Base-by-base conservation (phyloP, 2,329 filamentous ascomycete genomes). In the Penicillium oxalicum region DNA sequence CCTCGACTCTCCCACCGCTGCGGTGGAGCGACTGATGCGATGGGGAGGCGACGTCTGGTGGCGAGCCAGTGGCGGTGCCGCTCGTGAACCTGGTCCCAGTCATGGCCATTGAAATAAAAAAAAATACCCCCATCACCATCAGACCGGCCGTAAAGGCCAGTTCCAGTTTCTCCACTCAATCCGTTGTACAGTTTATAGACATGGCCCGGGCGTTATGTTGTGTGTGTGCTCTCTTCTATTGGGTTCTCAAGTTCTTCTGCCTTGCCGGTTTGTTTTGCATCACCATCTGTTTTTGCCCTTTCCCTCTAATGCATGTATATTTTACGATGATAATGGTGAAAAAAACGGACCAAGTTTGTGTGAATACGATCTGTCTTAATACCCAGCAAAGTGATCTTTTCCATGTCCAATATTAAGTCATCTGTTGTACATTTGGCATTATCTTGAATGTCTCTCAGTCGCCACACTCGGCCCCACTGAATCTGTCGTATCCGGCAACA, bases 21-120 rank as follows among this genome's bases (percentile, higher is more conserved):
- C 89, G 0, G 81, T 84, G 3, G 93, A 97, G 75, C 80, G 93
- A 44, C 71, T 90, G 52, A 82, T 96, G 65, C 77, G 90, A 62
- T 97, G 91, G 88, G 86, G 90, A 44, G 90, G 88, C 8, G 91
- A 97, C 70, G 80, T 95, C 7, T 98, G 93, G 93, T 95, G 88
- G 83, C 83, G 81, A 58, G 90, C 90, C 0, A 88, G 82, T 46
- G 91, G 91, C 0, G 88, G 83, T 9, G 80, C 79, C 48, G 82
- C 79, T 36, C 60, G 67, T 37, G 50, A 61, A 33, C 43, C 47
- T 33, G 47, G 37, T 32, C 38, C 44, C 40, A 43, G 36, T 4
- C 42, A 45, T 13, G 40, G 40, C 6, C 28, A 42, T 40, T 35
- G 38, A 37, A 25, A 2, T 18, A 2, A 18, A 18, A 18, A 18